Percentiles rank a stretch among this genome's conserved stretches.
phyloP scores from a whole-genome alignment of 1,139 yeast genomes.

The Yamadazyma blattariae region DNA sequence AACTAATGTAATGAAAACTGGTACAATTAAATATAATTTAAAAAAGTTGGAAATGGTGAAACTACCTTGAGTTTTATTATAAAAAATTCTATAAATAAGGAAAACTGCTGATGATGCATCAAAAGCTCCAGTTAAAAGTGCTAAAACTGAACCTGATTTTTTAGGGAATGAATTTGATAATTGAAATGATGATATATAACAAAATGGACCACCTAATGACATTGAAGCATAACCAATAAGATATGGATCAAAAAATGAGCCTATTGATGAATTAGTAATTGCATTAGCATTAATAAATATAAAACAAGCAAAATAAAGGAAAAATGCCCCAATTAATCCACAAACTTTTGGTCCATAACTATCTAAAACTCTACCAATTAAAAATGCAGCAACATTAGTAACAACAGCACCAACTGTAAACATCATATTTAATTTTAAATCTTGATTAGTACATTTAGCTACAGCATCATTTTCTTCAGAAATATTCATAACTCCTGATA shows the following conservation, averaged over 20 bases:
- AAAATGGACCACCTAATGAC: slow-evolving; percentile 49
- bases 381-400: slow-evolving; percentile 43
- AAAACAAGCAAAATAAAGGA: slow-evolving; percentile 35
- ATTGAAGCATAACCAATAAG: slow-evolving; percentile 37
- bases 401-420: slow-evolving; percentile 45
- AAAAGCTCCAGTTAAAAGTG: slow-evolving; percentile 45
- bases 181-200: slow-evolving; percentile 44
- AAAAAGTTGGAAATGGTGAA: slow-evolving; percentile 35
- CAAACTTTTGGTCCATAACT: slow-evolving; percentile 42
- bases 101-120: slow-evolving; percentile 48
- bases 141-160: slow-evolving; percentile 40
- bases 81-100: slow-evolving; percentile 33
- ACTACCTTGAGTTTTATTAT: slow-evolving; percentile 22
- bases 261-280: slow-evolving; percentile 13
- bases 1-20: slow-evolving; percentile 36
- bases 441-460: slow-evolving; percentile 40
- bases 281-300: slow-evolving; percentile 33
- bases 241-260: slow-evolving; percentile 34
- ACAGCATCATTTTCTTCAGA: slow-evolving; percentile 11
- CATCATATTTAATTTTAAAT: slow-evolving; percentile 44
- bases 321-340: slow-evolving; percentile 40
- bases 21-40: slow-evolving; percentile 35
- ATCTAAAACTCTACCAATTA: slow-evolving; percentile 41
- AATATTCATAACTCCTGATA: slow-evolving; percentile 9
- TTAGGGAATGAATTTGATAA: slow-evolving; percentile 44